These are phyloP conservation scores for Phytophthora megakarya DNA, from an alignment of 352 stramenopile species.

Conservation along the genomic window DNA sequence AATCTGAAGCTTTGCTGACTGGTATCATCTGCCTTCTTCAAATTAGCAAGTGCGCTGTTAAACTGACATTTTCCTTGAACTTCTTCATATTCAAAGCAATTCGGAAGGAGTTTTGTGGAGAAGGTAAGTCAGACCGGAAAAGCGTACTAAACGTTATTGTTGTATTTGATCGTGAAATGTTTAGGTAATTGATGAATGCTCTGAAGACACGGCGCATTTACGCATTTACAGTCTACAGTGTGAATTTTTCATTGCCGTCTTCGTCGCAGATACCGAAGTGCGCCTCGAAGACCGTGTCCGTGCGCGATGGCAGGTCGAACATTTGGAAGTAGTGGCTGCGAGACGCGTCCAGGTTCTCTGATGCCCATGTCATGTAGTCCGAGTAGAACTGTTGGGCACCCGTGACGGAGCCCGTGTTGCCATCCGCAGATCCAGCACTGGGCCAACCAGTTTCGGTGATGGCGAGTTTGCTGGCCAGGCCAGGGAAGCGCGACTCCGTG, in stretches of 20 bases:
- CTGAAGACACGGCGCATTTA: not conserved
- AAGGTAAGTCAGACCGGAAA: no score
- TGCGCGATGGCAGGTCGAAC: constrained; percentile 56
- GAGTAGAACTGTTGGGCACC: constrained; percentile 49
- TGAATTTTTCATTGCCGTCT: constrained; percentile 46
- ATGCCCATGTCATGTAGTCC: constrained; percentile 42
- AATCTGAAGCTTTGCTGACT: constrained; percentile 9
- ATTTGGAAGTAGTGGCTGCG: constrained; percentile 69
- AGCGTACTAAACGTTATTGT: no score
- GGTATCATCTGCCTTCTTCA: not conserved
- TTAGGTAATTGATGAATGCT: no score
- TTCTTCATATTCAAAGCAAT: not conserved
- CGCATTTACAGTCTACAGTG: constrained; percentile 24
- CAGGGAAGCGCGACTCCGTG: constrained; percentile 45
- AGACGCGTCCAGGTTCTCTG: constrained; percentile 34
- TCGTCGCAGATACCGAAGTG: constrained; percentile 52
- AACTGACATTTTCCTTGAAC: not conserved
- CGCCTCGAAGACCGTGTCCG: constrained; percentile 48
- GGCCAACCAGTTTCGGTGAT: constrained; percentile 74
- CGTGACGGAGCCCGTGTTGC: constrained; percentile 50
- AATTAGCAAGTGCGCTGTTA: no score
- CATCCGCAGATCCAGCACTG: constrained; percentile 37
- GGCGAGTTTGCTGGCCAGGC: constrained; percentile 52
- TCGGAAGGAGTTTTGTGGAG: no score
- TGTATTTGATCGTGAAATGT: no score